phyloP scores from a whole-genome alignment of 1,284 basidiomycete genomes.

The Tylopilus orsonianus region DNA sequence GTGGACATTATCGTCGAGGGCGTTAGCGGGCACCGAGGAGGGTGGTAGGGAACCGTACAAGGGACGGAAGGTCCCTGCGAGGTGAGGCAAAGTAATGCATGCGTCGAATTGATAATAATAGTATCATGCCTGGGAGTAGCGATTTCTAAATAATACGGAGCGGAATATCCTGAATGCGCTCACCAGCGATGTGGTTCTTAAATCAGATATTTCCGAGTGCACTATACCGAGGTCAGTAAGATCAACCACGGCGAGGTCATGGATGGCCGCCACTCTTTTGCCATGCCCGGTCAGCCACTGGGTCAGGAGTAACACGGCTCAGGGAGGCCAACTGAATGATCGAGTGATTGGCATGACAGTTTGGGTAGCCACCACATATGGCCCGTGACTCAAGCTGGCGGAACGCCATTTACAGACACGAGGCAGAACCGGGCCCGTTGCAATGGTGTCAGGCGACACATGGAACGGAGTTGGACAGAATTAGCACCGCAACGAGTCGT shows the following conservation, averaged over 20 bases:
- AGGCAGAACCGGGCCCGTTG: too few relatives aligned
- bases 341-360: too few relatives aligned
- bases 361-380: background rate
- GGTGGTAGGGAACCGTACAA: background rate
- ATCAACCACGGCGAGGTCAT: background rate
- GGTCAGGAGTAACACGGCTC: too few relatives aligned
- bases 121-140: conserved; percentile 7
- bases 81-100: background rate
- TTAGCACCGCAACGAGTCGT: too few relatives aligned
- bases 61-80: background rate
- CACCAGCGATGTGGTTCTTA: background rate
- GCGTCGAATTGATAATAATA: conserved; percentile 12
- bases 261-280: background rate
- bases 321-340: background rate
- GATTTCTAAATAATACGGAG: background rate
- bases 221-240: background rate
- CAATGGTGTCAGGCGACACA: too few relatives aligned
- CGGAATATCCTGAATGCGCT: background rate
- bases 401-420: too few relatives aligned
- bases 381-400: too few relatives aligned
- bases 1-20: conserved; percentile 1
- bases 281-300: conserved; percentile 1
- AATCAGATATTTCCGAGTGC: background rate
- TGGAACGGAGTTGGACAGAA: too few relatives aligned
- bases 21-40: background rate